Conservation (phyloP, 2,329 filamentous ascomycete species). For the Cladosporium velox region DNA sequence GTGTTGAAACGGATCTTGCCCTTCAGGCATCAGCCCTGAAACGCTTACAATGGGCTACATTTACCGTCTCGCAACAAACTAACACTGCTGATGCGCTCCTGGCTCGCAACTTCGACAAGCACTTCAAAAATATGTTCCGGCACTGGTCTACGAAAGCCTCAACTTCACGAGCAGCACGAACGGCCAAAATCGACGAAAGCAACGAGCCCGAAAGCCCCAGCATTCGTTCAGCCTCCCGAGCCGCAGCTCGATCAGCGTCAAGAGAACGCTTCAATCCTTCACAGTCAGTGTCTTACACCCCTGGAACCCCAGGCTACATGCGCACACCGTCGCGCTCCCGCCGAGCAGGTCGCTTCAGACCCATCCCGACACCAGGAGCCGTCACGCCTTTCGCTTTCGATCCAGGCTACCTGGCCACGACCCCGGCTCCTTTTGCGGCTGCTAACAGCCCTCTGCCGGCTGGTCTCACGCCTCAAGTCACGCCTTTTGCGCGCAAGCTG, state of each 20-base stretch:
- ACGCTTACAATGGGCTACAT: slow-evolving; percentile 59
- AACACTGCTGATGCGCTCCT: slow-evolving; percentile 57
- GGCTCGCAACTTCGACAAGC: slow-evolving; percentile 56
- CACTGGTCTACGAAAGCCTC: slow-evolving; percentile 55
- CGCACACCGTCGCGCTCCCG: slow-evolving; percentile 46
- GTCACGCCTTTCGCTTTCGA: slow-evolving; percentile 37
- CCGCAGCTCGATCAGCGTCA: slow-evolving; percentile 29
- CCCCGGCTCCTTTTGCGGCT: slow-evolving; percentile 30
- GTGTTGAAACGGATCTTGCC: slow-evolving; percentile 50
- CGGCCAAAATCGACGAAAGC: slow-evolving; percentile 18
- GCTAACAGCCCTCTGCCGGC: slow-evolving; percentile 12
- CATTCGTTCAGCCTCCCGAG: slow-evolving; percentile 34
- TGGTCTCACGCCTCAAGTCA: slow-evolving; percentile 39
- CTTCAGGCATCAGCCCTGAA: slow-evolving; percentile 53
- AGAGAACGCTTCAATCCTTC: slow-evolving; percentile 1
- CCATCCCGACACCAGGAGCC: slow-evolving; percentile 34
- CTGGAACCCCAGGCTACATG: slow-evolving; percentile 41
- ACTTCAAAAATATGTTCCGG: slow-evolving; percentile 56
- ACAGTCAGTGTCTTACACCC: slow-evolving; percentile 7
- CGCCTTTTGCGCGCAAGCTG: slow-evolving; percentile 42
- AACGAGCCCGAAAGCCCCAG: slow-evolving; percentile 36
- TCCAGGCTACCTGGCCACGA: slow-evolving; percentile 29
- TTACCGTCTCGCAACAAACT: slow-evolving; percentile 54
- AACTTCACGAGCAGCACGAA: slow-evolving; percentile 28
- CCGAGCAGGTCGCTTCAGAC: slow-evolving; percentile 32